Evolutionary conservation across 2,329 filamentous ascomycete genomes (phyloP).

Genomic region (Microsporum ferrugineum): DNA sequence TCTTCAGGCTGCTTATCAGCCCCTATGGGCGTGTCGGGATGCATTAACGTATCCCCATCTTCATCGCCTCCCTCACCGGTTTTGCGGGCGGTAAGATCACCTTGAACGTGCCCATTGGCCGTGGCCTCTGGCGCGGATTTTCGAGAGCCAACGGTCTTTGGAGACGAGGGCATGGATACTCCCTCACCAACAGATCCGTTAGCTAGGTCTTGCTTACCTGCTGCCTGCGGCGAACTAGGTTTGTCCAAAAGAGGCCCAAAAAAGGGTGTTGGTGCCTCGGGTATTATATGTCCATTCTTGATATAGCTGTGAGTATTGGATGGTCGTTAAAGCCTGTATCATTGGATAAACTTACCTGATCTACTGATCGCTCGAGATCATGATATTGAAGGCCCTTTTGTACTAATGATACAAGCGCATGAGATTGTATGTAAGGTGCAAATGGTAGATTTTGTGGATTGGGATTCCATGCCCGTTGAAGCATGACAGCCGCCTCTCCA

Average conservation of each 20-base stretch:
- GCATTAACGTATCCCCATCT: constrained; percentile 20
- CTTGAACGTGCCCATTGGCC: constrained; percentile 28
- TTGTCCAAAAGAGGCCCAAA: constrained; percentile 37
- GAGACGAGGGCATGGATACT: constrained; percentile 19
- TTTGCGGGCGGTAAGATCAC: constrained; percentile 21
- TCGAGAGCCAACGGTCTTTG: constrained; percentile 18
- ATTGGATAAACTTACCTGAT: constrained; percentile 32
- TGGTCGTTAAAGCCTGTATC: neutral
- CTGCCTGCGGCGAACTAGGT: constrained; percentile 19
- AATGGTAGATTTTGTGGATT: constrained; percentile 52
- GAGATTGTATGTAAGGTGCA: constrained; percentile 46
- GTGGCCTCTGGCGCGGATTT: constrained; percentile 27
- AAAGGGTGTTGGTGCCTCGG: constrained; percentile 31
- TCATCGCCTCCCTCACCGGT: constrained; percentile 23
- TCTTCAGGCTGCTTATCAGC: constrained; percentile 31
- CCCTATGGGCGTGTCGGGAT: constrained; percentile 27
- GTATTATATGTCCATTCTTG: constrained; percentile 30
- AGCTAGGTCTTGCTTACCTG: neutral
- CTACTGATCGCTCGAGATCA: constrained; percentile 39
- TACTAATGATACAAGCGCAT: constrained; percentile 50
- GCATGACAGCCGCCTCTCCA: constrained; percentile 48
- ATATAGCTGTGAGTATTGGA: constrained; percentile 8
- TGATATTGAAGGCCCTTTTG: constrained; percentile 51
- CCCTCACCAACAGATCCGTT: constrained; percentile 4
- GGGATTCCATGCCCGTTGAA: constrained; percentile 52